Base-by-base conservation (phyloP, 2,329 filamentous ascomycete species). In the Aspergillus hortae region DNA sequence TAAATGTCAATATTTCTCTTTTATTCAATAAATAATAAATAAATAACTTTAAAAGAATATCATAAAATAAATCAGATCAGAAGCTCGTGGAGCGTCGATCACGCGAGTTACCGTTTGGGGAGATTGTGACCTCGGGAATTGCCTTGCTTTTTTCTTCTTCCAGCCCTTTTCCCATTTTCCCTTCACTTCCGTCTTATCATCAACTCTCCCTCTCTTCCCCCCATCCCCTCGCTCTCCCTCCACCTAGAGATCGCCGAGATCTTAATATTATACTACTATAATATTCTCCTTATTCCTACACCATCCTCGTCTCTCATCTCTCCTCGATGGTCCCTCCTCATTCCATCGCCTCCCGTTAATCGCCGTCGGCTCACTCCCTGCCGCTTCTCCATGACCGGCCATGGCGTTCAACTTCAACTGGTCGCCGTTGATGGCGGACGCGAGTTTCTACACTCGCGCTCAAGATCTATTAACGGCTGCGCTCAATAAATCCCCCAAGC, bases 371-470 rank as follows among this genome's bases (percentile, higher is more conserved):
- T 47, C 38, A 36, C 44, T 36, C 50, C 23, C 48, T 53, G 43
- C 52, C 42, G 41, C 38, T 57, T 59, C 60, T 64, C 62, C 59
- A 68, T 68, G 64, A 62, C 43, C 61, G 56, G 62, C 57, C 75
- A 99, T 99, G 94, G 94, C 94, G 63, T 99, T 99, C 88, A 97
- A 97, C 81, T 99, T 99, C 89, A 97, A 97, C 90, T 99, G 94
- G 94, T 96, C 91, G 83, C 94, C 94, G 69, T 82, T 99, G 61
- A 94, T 95, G 77, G 92, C 92, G 68, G 94, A 97, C 77, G 92
- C 90, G 67, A 84, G 86, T 63, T 94, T 94, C 74, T 92, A 92
- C 75, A 84, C 88, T 70, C 88, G 91, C 63, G 92, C 94, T 47
- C 89, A 92, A 72, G 92, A 97, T 71, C 88, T 97, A 72, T 82